Base-by-base conservation (phyloP, 2,329 filamentous ascomycete species). In the Trichoderma sp. region DNA sequence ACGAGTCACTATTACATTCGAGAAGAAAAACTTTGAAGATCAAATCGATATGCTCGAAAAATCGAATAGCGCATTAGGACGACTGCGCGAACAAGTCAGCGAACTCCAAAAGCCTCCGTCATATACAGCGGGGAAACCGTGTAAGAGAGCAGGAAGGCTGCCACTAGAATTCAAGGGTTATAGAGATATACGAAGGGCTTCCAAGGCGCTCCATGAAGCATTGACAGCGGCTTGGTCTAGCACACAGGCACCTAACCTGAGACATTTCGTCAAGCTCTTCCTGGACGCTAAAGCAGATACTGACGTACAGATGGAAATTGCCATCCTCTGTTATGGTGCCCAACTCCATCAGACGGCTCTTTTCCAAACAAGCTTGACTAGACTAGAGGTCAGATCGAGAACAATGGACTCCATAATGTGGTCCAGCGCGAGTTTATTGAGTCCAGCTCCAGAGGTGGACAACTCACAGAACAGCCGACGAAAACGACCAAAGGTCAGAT, bases 261-360 rank as follows among this genome's bases (percentile, higher is more conserved):
- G 26, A 9, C 65, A 68, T 6, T 47, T 68, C n/a, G 65, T 68
- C 4, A 68, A 18, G n/a, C 34, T 68, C 11, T 68, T 68, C 21
- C 12, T 68, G 11, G 36, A 68, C 26, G 56, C 65, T 8, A 68
- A 60, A 26, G 53, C 56, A 47, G 56, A 68, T 0, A 47, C 9
- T 24, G 65, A 60, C 2, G 56, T 60, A 1, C 65, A 58, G 12
- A 68, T 68, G 65, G 65, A 68, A 6, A 68, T 60, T 34, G 65
- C 56, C 12, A 68, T 68, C 12, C 36, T 60, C 3, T 68, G 65
- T 7, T 60, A 24, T 26, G 53, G 28, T 8, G 53, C 28, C 6
- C 18, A 58, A 6, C 18, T 32, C 1, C 64, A 39, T 4, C 64
- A 43, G 12, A 21, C 32, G 5, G 11, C 64, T 3, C 11, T 58